Evolutionary conservation across 768 basidiomycete species (phyloP), one percentile per base, ranked within the genome.

Genomic region (Pisolithus microcarpus): DNA sequence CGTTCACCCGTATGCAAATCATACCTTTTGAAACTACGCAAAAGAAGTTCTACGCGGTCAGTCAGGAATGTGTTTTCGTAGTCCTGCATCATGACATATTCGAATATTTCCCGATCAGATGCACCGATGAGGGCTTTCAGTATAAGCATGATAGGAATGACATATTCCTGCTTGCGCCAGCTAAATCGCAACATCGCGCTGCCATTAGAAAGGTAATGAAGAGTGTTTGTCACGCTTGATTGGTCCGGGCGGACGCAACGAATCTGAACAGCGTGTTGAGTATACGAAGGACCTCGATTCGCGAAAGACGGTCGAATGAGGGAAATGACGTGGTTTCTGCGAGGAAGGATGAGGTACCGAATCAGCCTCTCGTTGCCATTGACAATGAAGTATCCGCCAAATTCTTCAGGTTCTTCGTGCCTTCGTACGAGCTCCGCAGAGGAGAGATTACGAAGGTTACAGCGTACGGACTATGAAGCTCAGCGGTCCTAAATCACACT

Each of bases 291-390:
- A 4, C 96, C 96, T 54, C 96, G 89, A 57, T 90, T 92, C 48
- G 81, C 68, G 67, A 98, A 99, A 10, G 91, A 86, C 19, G 91
- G 87, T 45, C 96, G 91, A 59, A 87, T 74, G 59, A 99, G 83
- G 45, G 93, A 85, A 57, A 94, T 90, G 61, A 91, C 92, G 72
- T 98, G 92, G 65, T 98, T 92, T 48, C 96, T 81, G 24, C 96
- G 86, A 11, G 94, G 95, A 37, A 99, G 79, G 61, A 98, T 93
- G 64, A 98, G 84, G 71, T 93, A 97, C 56, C 96, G 91, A 58
- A 99, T 94, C 55, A 99, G 81, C 71, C 93, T 91, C 71, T 99
- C 96, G 70, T 97, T 98, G 55, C 96, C 96, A 67, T 99, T 99
- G 68, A 99, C 84, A 64, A 99, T 81, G 65, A 99, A 99, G 71